Base-by-base conservation (phyloP, 345 rosid species). In the Conringia planisiliqua region DNA sequence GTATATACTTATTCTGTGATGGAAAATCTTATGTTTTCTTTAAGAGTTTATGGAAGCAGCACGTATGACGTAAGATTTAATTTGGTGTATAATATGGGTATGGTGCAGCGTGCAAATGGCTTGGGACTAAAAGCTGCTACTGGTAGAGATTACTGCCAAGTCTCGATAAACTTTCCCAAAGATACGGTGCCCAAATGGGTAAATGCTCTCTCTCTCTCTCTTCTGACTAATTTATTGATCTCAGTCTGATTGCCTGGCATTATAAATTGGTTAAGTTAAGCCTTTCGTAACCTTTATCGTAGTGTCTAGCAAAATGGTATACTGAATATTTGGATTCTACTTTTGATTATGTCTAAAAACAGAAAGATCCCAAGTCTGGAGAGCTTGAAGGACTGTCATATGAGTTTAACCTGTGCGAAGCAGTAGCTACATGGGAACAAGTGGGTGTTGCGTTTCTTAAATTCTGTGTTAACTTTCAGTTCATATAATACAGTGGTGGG, bases 111-210 rank as follows among this genome's bases (percentile, higher is more conserved):
- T 60, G 96, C 90, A 61, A 96, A 92, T 79, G 98, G 98, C 33
- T 82, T 96, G 76, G 99, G 98, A 62, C 79, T 92, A 79, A 82
- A 84, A 76, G 95, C 96, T 64, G 74, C 74, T 48, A 57, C 72
- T 61, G 87, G 89, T 63, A 82, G 79, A 63, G 90, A 87, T 84
- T 71, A 86, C 27, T 95, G 99, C 64, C 75, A 80, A 74, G 86
- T 89, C 24, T 79, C 85, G 0, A 84, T 95, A 27, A 82, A 78
- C 40, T 95, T 90, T 75, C 96, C 97, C 6, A 81, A 54, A 9
- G 89, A 86, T 39, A 96, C 99, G 10, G 81, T 85, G 22, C 88
- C 99, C 46, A 88, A 90, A 87, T 92, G 99, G 97, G 98, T 96
- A 82, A 48, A 83, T 59, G 12, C 71, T 50, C 80, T n/a, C n/a